Evolutionary conservation across 352 stramenopile genomes (phyloP), one percentile per base, ranked within the genome.

Genomic region (Globisporangium ultimum): DNA sequence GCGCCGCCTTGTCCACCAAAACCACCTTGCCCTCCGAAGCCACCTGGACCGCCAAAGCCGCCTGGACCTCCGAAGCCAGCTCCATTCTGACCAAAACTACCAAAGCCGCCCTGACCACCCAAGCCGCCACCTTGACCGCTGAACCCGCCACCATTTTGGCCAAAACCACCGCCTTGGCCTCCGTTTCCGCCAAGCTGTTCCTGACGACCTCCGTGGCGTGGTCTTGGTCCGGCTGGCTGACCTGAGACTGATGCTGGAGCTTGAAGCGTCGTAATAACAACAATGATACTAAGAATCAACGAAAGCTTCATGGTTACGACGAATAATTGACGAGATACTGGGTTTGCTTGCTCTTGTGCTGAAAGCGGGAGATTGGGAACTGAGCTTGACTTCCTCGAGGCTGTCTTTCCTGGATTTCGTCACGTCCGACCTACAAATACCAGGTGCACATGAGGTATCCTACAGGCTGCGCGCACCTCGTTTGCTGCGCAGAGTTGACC

Each of bases 161-260:
- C 46, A 38, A 55, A 36, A 34, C 32, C 48, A 3, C 49, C 49
- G 10, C 49, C 49, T 14, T 13, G 18, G 10, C 20, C 36, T 11
- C 51, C 51, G 32, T 42, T 28, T 11, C 34, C 46, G 13, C 21
- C 38, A n/a, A 57, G n/a, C 21, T 57, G 51, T 18, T 57, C 51
- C 36, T 22, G 46, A 17, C 51, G 38, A 28, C 51, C 38, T n/a
- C 15, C 24, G 22, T 38, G 51, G 15, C 51, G 51, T 38, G 14
- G 17, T 40, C 51, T 21, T 11, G 51, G 20, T n/a, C 38, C 38
- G 24, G 28, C 34, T 45, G 40, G 40, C 24, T 57, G 51, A 15
- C 17, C 51, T 2, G 38, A 24, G 21, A 57, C 50, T 20, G 5
- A 10, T 32, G 36, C 17, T 48, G 36, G 28, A 36, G 28, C 38